Conservation (phyloP, 495 filamentous ascomycete species). For the Ascobolus immersus region DNA sequence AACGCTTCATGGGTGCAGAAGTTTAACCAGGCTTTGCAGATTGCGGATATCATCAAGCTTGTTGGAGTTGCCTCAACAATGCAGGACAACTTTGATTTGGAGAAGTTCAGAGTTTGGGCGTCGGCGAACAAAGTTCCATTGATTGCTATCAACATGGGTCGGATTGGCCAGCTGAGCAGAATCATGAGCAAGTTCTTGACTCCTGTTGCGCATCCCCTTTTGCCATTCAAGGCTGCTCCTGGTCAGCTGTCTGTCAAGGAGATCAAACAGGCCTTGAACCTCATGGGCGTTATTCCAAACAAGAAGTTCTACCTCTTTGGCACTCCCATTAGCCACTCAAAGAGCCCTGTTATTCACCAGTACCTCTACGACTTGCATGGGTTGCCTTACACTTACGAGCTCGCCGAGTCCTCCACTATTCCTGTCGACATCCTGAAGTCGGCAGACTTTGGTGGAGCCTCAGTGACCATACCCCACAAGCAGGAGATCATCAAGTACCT, state of each 20-base stretch:
- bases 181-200: slow-evolving; percentile 85
- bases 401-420: slow-evolving; percentile 43
- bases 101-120: slow-evolving; percentile 58
- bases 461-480: slow-evolving; percentile 89
- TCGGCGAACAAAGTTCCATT: slow-evolving; percentile 46
- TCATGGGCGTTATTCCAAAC: slow-evolving; percentile 55
- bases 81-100: slow-evolving; percentile 65
- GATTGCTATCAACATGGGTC: slow-evolving; percentile 93
- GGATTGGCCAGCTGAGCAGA: slow-evolving; percentile 62
- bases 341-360: slow-evolving; percentile 78
- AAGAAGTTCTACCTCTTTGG: slow-evolving; percentile 73
- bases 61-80: slow-evolving; percentile 55
- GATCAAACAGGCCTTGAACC: slow-evolving; percentile 47
- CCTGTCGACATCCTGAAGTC: slow-evolving; percentile 40
- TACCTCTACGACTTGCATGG: slow-evolving; percentile 51
- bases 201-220: slow-evolving; percentile 68
- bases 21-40: slow-evolving; percentile 67
- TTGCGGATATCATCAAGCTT: slow-evolving; percentile 84
- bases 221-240: slow-evolving; percentile 81
- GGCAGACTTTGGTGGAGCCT: slow-evolving; percentile 67
- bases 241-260: slow-evolving; percentile 83
- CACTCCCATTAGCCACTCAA: slow-evolving; percentile 50
- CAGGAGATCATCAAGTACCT: slow-evolving; percentile 60
- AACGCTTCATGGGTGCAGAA: slow-evolving; percentile 67
- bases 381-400: slow-evolving; percentile 66